These are phyloP conservation scores for Ceratocystis lukuohia DNA, from an alignment of 2,329 filamentous ascomycete species.

Conservation along the genomic window DNA sequence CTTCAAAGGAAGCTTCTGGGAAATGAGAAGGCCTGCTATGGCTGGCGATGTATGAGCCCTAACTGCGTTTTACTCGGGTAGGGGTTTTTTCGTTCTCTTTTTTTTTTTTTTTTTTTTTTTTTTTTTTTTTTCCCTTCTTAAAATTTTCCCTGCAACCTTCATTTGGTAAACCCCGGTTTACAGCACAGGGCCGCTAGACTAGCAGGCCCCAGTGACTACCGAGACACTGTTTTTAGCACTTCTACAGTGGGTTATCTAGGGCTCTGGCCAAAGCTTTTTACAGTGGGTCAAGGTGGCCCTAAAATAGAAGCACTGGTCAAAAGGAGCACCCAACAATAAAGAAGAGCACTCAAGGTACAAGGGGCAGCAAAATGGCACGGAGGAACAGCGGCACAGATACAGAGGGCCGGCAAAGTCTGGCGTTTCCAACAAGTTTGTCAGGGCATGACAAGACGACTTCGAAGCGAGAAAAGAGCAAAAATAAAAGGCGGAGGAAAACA, in stretches of 20 bases:
- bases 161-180: not conserved
- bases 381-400: not conserved
- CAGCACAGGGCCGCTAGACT: not conserved
- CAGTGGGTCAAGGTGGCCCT: not conserved
- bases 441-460: constrained; percentile 2
- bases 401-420: not conserved
- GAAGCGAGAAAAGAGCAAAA: not conserved
- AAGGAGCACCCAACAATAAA: not conserved
- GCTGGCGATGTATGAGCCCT: too few relatives aligned
- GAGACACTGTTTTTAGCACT: not conserved
- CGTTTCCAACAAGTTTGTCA: not conserved
- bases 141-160: too few relatives aligned
- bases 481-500: not conserved
- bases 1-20: not conserved
- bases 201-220: not conserved
- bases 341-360: not conserved
- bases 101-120: too few relatives aligned
- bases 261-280: not conserved
- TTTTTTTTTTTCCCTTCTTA: too few relatives aligned
- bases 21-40: too few relatives aligned
- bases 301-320: constrained; percentile 2
- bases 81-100: too few relatives aligned
- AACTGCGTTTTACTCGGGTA: too few relatives aligned
- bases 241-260: not conserved
- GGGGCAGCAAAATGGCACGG: not conserved